Evolutionary conservation across 345 rosid species (phyloP).

Genomic region (Eucalyptus cladocalyx): DNA sequence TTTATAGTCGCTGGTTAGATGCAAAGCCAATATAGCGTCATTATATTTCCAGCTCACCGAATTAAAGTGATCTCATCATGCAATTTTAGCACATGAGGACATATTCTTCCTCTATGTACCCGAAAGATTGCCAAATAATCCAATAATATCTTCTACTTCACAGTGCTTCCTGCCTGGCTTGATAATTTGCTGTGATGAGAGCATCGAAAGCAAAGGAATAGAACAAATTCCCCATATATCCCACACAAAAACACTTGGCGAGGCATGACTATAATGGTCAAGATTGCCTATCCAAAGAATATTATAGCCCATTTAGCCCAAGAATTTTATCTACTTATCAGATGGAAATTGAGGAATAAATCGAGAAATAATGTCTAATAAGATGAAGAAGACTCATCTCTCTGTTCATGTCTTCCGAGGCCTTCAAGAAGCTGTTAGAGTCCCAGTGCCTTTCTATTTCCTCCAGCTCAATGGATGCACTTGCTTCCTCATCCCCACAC

Average conservation of each 20-base stretch:
- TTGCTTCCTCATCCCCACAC: too few relatives aligned
- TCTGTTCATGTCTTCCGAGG: not conserved
- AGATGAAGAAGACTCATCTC: not conserved
- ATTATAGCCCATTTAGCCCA: not conserved
- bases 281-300: not conserved
- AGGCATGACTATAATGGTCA: not conserved
- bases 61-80: too few relatives aligned
- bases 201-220: not conserved
- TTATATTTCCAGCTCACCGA: too few relatives aligned
- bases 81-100: too few relatives aligned
- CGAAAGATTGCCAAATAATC: too few relatives aligned
- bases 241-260: not conserved
- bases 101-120: too few relatives aligned
- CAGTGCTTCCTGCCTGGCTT: not conserved
- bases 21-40: too few relatives aligned
- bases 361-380: not conserved
- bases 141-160: too few relatives aligned
- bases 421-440: not conserved
- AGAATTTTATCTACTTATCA: not conserved
- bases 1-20: constrained; percentile 15
- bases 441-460: not conserved
- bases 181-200: not conserved
- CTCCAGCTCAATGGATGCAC: too few relatives aligned
- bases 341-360: not conserved
- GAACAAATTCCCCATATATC: not conserved